Conservation (phyloP, 2,329 filamentous ascomycete species). For the Berkeleyomyces basicola region DNA sequence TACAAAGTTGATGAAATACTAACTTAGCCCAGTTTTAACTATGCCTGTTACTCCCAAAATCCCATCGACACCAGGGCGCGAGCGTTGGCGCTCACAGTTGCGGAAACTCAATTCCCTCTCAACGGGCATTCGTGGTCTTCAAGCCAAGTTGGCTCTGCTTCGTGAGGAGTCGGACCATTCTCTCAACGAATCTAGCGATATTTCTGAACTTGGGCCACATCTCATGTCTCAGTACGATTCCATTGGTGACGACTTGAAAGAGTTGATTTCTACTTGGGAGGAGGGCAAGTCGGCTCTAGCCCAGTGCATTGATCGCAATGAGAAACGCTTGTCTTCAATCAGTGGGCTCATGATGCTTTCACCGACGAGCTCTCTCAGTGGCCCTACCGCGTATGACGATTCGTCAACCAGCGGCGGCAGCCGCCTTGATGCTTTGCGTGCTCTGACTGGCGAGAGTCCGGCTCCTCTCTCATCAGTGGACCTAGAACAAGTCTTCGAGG, state of each 20-base stretch:
- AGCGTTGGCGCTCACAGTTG: constrained; percentile 72
- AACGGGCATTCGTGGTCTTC: constrained; percentile 75
- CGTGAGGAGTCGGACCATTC: constrained; percentile 75
- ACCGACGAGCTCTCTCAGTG: constrained; percentile 47
- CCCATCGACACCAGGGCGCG: constrained; percentile 54
- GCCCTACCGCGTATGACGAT: constrained; percentile 46
- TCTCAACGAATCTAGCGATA: constrained; percentile 55
- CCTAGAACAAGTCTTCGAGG: constrained; percentile 74
- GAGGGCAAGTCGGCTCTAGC: constrained; percentile 70
- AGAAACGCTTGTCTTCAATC: constrained; percentile 49
- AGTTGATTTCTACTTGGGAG: constrained; percentile 72
- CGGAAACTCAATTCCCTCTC: constrained; percentile 79
- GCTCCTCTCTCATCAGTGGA: constrained; percentile 32
- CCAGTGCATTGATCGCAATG: constrained; percentile 65
- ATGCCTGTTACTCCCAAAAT: constrained; percentile 39
- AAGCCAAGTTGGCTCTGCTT: constrained; percentile 85
- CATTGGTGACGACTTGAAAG: constrained; percentile 72
- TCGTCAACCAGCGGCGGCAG: constrained; percentile 17
- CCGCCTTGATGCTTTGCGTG: constrained; percentile 48
- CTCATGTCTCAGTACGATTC: constrained; percentile 87
- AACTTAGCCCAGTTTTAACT: constrained; percentile 29
- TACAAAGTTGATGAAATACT: constrained; percentile 6
- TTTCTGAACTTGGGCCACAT: constrained; percentile 59
- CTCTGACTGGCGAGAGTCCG: constrained; percentile 55
- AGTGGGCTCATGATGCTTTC: constrained; percentile 35